Percentiles rank a stretch among this genome's conserved stretches.
These are phyloP conservation scores for Fusarium xylarioides DNA, from an alignment of 2,329 filamentous ascomycete species.

Conservation along the genomic window DNA sequence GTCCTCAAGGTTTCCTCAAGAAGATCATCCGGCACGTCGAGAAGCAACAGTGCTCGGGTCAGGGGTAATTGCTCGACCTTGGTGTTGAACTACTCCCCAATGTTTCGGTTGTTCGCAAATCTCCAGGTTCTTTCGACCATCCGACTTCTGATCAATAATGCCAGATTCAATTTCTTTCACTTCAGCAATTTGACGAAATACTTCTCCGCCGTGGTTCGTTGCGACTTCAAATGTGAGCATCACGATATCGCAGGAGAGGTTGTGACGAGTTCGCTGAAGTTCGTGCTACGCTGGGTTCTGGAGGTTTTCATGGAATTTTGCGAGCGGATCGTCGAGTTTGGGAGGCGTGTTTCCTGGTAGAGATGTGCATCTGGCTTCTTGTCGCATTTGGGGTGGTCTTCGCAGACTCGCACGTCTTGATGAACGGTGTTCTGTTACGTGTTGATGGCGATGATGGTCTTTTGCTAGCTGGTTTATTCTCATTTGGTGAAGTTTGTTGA, in stretches of 20 bases:
- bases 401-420: no score
- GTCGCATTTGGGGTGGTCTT: background rate
- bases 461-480: rapidly evolving
- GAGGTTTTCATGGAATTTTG: rapidly evolving
- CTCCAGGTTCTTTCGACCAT: rapidly evolving
- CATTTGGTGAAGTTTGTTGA: background rate
- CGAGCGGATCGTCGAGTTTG: background rate
- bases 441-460: rapidly evolving
- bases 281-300: no score
- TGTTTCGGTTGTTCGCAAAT: rapidly evolving
- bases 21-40: background rate
- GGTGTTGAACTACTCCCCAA: background rate
- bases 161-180: rapidly evolving
- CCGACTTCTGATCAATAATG: rapidly evolving
- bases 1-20: rapidly evolving
- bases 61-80: background rate
- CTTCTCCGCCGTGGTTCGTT: background rate
- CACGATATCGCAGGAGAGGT: background rate
- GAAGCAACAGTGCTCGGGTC: background rate
- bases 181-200: background rate
- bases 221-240: rapidly evolving
- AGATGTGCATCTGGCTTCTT: rapidly evolving
- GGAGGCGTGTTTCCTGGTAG: rapidly evolving
- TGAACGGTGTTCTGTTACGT: background rate
- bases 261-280: no score